Evolutionary conservation across 164 flowering plant species (phyloP), one percentile per base, ranked within the genome.

Genomic region (Kingdonia uniflora): DNA sequence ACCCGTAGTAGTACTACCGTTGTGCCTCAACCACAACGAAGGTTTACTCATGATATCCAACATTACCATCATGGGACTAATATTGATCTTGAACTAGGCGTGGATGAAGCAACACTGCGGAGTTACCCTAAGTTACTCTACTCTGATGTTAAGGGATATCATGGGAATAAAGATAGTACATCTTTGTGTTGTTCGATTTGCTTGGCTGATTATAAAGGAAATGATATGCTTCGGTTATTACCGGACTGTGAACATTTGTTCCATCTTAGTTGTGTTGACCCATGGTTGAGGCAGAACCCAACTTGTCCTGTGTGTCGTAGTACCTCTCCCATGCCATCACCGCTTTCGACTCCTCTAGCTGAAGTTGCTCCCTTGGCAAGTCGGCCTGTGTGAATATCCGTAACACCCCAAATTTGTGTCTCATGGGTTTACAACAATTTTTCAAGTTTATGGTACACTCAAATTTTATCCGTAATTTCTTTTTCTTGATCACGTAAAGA

Each of bases 181-280:
- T 74, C 74, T 1, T 52, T 66, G 0, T 72, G 87, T 49, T 87
- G 97, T 58, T 79, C 95, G 14, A 80, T 90, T 5, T 90, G 97
- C 61, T 64, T 90, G 53, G 85, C 70, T 0, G 95, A 90, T 57
- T 90, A 86, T 58, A 81, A 75, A 65, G 68, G 50, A 15, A 42
- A 39, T 0, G 95, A 90, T 54, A 29, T 60, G 76, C 70, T 90
- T 1, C 62, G 95, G 52, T 16, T 69, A 51, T 52, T 90, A 65
- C 97, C 97, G 0, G 85, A 80, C n/a, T 90, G 97, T 35, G 67
- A 68, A 1, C 97, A 90, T 47, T 43, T 80, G 5, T 87, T 84
- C 53, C 97, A 86, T 48, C 58, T 60, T 50, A 68, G 67, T 54
- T 90, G 97, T 42, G 69, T 87, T 14, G 95, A 85, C 53, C 74